Evolutionary conservation across 2,329 filamentous ascomycete species (phyloP), one percentile per base, ranked within the genome.

Genomic region (Basipetospora chlamydospora): DNA sequence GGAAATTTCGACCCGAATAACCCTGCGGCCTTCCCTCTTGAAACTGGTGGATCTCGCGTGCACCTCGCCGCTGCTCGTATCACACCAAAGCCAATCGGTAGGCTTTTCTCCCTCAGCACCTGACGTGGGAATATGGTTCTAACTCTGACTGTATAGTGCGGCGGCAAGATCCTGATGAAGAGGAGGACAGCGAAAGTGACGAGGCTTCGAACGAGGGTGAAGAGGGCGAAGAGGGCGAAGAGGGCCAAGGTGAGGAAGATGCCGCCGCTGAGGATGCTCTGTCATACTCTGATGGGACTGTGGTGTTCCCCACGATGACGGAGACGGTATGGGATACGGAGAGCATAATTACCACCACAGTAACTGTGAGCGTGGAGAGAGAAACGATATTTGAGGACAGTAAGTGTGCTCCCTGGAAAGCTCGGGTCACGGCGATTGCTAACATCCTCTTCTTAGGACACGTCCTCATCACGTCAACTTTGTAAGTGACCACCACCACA

Each of bases 361-460:
- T 26, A 13, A 36, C 34, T 9, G 18, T 36, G 8, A 26, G 18
- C 12, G 17, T 21, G 25, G 34, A 26, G 16, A 25, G 21, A 18
- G 26, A 36, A 26, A 36, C 34, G n/a, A 15, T 36, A 9, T 18
- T 28, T 7, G 34, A 36, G 34, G 34, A 36, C 20, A 16, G 34
- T 36, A 36, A 36, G 34, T 36, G 16, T 10, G n/a, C 5, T n/a
- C 18, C 26, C 10, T 23, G 12, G 26, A 13, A 13, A 28, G 26
- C 7, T 2, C 8, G n/a, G 18, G 12, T 7, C 8, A 15, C 20
- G 11, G 2, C 6, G 17, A 21, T 21, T 6, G 6, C 30, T 15
- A 21, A 33, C 17, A 22, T n/a, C 7, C 30, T 33, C 5, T n/a
- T 21, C 6, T n/a, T 22, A 37, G 35, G 17, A 12, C 25, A 37